phyloP scores from a whole-genome alignment of 305 asterid genomes.

The Fraxinus albicans region DNA sequence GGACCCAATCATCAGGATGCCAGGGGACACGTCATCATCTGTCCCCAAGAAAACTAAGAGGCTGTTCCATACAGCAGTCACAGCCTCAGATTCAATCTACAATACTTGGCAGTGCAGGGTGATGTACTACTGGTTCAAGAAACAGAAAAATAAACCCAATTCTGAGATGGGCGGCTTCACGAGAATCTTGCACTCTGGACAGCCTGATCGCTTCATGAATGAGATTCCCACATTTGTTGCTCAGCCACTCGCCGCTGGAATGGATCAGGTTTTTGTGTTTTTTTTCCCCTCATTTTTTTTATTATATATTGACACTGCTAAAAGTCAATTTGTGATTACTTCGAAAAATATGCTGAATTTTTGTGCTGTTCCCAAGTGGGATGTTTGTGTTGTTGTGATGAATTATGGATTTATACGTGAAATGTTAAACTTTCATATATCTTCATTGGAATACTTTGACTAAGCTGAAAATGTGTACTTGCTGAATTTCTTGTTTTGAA shows the following conservation, averaged over 20 bases:
- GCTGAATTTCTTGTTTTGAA: not conserved
- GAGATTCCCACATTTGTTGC: constrained; percentile 97
- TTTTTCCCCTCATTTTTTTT: not conserved
- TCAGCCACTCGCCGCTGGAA: constrained; percentile 80
- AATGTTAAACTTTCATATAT: not conserved
- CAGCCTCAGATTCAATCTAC: constrained; percentile 84
- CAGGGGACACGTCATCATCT: constrained; percentile 5
- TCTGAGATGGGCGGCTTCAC: constrained; percentile 96
- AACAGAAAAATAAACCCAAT: constrained; percentile 44
- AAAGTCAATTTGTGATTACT: not conserved
- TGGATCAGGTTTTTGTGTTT: constrained; percentile 60
- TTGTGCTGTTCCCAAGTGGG: not conserved
- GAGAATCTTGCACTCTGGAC: constrained; percentile 75
- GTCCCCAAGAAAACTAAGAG: constrained; percentile 37
- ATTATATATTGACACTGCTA: not conserved
- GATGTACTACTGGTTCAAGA: constrained; percentile 94
- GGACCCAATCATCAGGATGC: no score
- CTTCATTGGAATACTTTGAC: not conserved
- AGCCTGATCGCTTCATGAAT: constrained; percentile 72
- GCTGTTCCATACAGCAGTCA: constrained; percentile 89
- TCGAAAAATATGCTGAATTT: not conserved
- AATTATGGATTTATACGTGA: not conserved
- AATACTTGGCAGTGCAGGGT: constrained; percentile 95
- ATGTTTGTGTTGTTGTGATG: not conserved
- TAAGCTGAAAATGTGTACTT: not conserved